phyloP scores from a whole-genome alignment of 2,329 filamentous ascomycete species.

The Laburnicola sp. region DNA sequence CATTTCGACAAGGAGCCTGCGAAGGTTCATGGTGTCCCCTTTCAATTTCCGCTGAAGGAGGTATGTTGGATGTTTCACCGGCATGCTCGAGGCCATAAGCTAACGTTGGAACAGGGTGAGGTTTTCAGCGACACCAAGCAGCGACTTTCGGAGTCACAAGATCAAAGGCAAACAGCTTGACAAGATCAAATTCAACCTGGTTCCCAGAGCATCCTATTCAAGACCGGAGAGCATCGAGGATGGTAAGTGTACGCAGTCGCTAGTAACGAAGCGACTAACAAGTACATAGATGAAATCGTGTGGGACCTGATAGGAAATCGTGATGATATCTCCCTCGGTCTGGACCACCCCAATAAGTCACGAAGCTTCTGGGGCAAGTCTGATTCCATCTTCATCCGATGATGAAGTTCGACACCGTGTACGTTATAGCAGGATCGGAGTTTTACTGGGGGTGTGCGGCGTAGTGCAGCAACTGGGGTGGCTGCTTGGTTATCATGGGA shows the following conservation, averaged over 20 bases:
- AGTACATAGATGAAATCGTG: conserved; percentile 50
- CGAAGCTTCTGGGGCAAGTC: conserved; percentile 62
- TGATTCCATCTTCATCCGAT: conserved; percentile 66
- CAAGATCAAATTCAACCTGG: conserved; percentile 93
- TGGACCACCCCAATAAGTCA: conserved; percentile 66
- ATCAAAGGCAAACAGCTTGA: conserved; percentile 98
- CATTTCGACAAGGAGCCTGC: conserved; percentile 90
- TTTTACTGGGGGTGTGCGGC: conserved; percentile 7
- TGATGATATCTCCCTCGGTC: conserved; percentile 51
- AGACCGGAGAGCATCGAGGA: conserved; percentile 84
- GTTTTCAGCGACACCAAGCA: conserved; percentile 90
- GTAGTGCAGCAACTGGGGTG: conserved; percentile 3
- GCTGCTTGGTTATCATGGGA: conserved; percentile 10
- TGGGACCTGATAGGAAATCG: conserved; percentile 47
- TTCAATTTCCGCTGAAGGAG: conserved; percentile 83
- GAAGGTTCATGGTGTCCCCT: conserved; percentile 84
- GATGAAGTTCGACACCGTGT: conserved; percentile 22
- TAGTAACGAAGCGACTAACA: conserved; percentile 7
- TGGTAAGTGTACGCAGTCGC: conserved; percentile 63
- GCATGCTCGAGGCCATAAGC: conserved; percentile 17
- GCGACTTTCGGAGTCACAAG: conserved; percentile 86
- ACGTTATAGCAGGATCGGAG: conserved; percentile 23
- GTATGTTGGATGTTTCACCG: conserved; percentile 51
- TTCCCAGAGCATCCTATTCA: conserved; percentile 67
- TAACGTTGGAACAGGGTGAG: conserved; percentile 65